Evolutionary conservation across 495 filamentous ascomycete genomes (phyloP).

Genomic region (Lepraria neglecta): DNA sequence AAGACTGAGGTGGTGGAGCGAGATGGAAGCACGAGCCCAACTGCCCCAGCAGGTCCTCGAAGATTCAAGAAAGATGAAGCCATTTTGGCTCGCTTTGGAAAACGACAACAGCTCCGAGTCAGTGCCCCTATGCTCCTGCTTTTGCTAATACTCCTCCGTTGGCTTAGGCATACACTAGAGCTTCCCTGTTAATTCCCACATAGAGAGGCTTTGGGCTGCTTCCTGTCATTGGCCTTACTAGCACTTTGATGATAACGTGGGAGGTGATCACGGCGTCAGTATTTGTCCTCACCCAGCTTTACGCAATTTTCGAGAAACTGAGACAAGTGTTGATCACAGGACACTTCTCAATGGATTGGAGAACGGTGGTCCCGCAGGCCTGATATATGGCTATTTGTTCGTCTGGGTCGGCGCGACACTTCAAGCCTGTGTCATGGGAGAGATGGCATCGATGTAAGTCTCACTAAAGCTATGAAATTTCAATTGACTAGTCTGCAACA

Average conservation of each 20-base stretch:
- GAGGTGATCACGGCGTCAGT: conserved; percentile 29
- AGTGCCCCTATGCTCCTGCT: not conserved
- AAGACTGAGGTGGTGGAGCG: not conserved
- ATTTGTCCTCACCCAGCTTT: not conserved
- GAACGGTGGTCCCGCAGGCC: conserved; percentile 46
- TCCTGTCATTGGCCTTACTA: conserved; percentile 45
- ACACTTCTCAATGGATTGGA: conserved; percentile 16
- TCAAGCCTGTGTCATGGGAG: conserved; percentile 35
- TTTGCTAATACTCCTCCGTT: not conserved
- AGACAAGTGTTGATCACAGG: not conserved
- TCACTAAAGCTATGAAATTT: not conserved
- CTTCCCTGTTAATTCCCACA: not conserved
- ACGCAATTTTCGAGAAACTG: not conserved
- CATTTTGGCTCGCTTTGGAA: conserved; percentile 19
- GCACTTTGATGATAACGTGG: conserved; percentile 47
- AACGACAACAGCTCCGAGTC: conserved; percentile 17
- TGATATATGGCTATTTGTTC: conserved; percentile 48
- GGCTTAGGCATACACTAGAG: too few species aligned
- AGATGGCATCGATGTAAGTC: conserved; percentile 41
- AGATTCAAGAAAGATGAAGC: conserved; percentile 3
- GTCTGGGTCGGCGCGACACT: conserved; percentile 38
- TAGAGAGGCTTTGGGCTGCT: conserved; percentile 45
- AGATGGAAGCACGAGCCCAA: not conserved
- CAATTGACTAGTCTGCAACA: not conserved
- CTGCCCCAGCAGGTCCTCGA: not conserved